Evolutionary conservation across 441 rosid genomes (phyloP), one percentile per base, ranked within the genome.

Genomic region (Euphorbia corollata): DNA sequence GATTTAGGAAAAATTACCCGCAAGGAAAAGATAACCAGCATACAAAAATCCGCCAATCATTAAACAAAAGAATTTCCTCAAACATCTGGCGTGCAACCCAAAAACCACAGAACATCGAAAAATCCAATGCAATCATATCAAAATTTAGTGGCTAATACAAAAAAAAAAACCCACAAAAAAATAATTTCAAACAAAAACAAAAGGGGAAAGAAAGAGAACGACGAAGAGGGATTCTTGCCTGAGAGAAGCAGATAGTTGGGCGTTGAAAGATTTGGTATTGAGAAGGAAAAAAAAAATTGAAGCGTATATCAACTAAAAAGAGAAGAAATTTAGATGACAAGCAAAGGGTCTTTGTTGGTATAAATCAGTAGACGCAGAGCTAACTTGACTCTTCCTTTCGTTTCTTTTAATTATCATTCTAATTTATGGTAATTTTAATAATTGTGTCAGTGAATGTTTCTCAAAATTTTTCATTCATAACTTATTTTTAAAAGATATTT

Each of bases 241-340:
- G 59, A 13, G 23, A 15, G 32, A 59, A 59, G 43, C 9, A 48
- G 36, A 18, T 4, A 32, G 5, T 8, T 8, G 24, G 4, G 32
- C 19, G 3, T 41, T 6, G 63, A 45, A 2, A 15, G 39, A 39
- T 38, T 43, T 7, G 36, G 24, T 13, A 18, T 50, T 34, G 6
- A 61, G 72, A 51, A 60, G 12, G 3, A 34, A 30, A 19, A 3
- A 10, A 55, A 22, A 23, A 43, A 43, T 36, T 58, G n/a, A 16
- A 27, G 47, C 57, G 15, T 45, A 45, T 20, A 20, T n/a, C 7
- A 27, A 64, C 38, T 2, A 24, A 1, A 15, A 13, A 47, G 45
- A 50, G 20, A 23, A 30, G 63, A 59, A 74, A 58, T 69, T 66
- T 78, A 58, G 36, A 74, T 43, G 74, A 61, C 69, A 78, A 72